These are phyloP conservation scores for Cyberlindnera xishuangbannaensis DNA, from an alignment of 805 yeast species.

Conservation along the genomic window DNA sequence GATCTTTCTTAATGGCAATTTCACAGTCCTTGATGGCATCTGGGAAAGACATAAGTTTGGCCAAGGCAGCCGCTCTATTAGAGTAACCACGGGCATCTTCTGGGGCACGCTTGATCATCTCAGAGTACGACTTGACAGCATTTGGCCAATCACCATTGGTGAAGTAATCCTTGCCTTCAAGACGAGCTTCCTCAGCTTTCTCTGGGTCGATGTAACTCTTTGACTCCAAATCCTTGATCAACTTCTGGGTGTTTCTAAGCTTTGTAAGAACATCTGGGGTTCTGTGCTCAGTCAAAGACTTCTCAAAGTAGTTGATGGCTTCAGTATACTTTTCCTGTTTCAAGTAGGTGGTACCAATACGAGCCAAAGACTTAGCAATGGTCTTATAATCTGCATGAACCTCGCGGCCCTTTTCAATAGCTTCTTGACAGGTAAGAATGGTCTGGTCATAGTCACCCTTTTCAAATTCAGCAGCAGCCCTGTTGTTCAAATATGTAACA, in stretches of 20 bases:
- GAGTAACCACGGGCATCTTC: conserved; percentile 94
- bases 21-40: conserved; percentile 94
- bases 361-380: conserved; percentile 88
- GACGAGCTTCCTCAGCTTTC: conserved; percentile 92
- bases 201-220: conserved; percentile 80
- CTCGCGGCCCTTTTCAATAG: conserved; percentile 87
- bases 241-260: conserved; percentile 82
- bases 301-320: conserved; percentile 78
- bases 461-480: conserved; percentile 97
- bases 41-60: conserved; percentile 94
- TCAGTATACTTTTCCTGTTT: conserved; percentile 66
- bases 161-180: conserved; percentile 85
- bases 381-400: conserved; percentile 86
- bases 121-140: conserved; percentile 91
- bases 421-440: conserved; percentile 71
- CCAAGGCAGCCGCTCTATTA: conserved; percentile 95
- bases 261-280: conserved; percentile 88
- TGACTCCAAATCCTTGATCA: conserved; percentile 71
- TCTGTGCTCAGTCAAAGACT: conserved; percentile 94
- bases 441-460: conserved; percentile 88
- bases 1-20: conserved; percentile 81
- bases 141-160: conserved; percentile 93
- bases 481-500: conserved; percentile 89
- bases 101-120: conserved; percentile 96
- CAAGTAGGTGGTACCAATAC: conserved; percentile 78